These are phyloP conservation scores for Thielaviopsis musarum DNA, from an alignment of 2,329 filamentous ascomycete genomes.

Conservation along the genomic window DNA sequence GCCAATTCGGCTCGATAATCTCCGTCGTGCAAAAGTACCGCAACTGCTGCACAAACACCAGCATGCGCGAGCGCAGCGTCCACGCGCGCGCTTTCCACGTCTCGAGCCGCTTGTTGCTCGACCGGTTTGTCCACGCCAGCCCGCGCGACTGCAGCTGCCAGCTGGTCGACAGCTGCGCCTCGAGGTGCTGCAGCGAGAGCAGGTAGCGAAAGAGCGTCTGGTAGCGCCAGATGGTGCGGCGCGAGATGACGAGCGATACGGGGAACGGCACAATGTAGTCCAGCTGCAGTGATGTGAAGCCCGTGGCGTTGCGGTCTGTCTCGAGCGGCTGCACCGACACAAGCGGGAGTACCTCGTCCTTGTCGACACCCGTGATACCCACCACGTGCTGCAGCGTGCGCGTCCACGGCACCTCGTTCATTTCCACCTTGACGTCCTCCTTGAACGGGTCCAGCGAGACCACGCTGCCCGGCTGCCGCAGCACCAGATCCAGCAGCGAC, in stretches of 20 bases:
- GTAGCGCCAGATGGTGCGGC: slow-evolving; percentile 93
- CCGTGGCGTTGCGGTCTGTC: slow-evolving; percentile 70
- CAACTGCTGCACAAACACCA: slow-evolving; percentile 91
- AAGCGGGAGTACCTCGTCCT: slow-evolving; percentile 66
- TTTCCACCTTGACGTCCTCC: slow-evolving; percentile 92
- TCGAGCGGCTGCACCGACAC: slow-evolving; percentile 52
- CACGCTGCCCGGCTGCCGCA: slow-evolving; percentile 89
- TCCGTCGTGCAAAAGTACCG: slow-evolving; percentile 95
- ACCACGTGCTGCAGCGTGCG: slow-evolving; percentile 93
- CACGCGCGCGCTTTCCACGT: slow-evolving; percentile 86
- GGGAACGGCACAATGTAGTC: slow-evolving; percentile 93
- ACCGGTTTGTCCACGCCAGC: slow-evolving; percentile 67
- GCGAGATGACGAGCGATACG: slow-evolving; percentile 83
- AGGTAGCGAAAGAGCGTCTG: slow-evolving; percentile 92
- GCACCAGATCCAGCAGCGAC: slow-evolving; percentile 82
- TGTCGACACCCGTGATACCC: slow-evolving; percentile 87
- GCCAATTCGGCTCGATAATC: slow-evolving; percentile 97
- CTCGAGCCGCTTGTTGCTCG: slow-evolving; percentile 56
- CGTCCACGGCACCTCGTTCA: slow-evolving; percentile 86
- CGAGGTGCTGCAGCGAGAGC: slow-evolving; percentile 73
- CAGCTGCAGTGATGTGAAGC: slow-evolving; percentile 83
- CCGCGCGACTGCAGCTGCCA: slow-evolving; percentile 84
- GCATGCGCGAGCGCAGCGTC: slow-evolving; percentile 83
- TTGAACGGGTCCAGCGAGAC: slow-evolving; percentile 94
- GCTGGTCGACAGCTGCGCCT: slow-evolving; percentile 67